A percentile compares a stretch with the other conserved stretches of the same genome.
phyloP scores from a whole-genome alignment of 805 yeast genomes.

The Wickerhamiella sorbophila region DNA sequence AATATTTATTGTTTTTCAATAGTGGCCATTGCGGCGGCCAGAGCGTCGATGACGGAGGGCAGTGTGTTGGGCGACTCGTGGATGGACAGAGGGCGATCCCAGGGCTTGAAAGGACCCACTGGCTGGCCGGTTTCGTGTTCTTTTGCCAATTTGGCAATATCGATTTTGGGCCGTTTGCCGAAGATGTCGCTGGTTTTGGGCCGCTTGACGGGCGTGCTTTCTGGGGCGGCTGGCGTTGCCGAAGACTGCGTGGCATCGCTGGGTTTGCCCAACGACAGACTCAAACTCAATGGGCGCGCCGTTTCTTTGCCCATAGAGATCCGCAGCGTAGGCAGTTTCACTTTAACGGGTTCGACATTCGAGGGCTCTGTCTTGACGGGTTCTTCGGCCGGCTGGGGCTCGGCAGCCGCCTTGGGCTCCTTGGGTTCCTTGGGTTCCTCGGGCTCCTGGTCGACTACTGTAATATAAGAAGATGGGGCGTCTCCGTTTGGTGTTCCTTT shows the following conservation, averaged over 20 bases:
- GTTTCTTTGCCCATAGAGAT: slow-evolving; percentile 2
- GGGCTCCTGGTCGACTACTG: not conserved
- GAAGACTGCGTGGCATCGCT: not conserved
- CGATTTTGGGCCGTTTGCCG: slow-evolving; percentile 17
- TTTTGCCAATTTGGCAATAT: slow-evolving; percentile 13
- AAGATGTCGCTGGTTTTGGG: slow-evolving; percentile 6
- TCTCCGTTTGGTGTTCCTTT: not conserved
- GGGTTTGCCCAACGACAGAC: not conserved
- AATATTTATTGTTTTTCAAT: not conserved
- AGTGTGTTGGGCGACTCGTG: not conserved
- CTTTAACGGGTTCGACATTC: not conserved
- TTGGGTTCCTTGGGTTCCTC: not conserved
- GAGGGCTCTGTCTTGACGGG: not conserved
- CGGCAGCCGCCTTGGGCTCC: not conserved
- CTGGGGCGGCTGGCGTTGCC: slow-evolving; percentile 10
- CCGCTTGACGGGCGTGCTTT: slow-evolving; percentile 11
- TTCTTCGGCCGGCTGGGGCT: not conserved
- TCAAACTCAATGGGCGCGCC: not conserved
- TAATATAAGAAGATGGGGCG: not conserved
- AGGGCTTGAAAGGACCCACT: slow-evolving; percentile 1
- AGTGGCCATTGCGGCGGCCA: not conserved
- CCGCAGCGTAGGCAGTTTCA: not conserved
- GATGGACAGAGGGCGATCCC: not conserved
- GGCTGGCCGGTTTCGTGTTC: slow-evolving; percentile 2
- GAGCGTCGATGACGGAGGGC: not conserved